A percentile compares a stretch with the other conserved stretches of the same genome.
Evolutionary conservation across 768 basidiomycete species (phyloP).

Genomic region (Phaffia tasmanica): DNA sequence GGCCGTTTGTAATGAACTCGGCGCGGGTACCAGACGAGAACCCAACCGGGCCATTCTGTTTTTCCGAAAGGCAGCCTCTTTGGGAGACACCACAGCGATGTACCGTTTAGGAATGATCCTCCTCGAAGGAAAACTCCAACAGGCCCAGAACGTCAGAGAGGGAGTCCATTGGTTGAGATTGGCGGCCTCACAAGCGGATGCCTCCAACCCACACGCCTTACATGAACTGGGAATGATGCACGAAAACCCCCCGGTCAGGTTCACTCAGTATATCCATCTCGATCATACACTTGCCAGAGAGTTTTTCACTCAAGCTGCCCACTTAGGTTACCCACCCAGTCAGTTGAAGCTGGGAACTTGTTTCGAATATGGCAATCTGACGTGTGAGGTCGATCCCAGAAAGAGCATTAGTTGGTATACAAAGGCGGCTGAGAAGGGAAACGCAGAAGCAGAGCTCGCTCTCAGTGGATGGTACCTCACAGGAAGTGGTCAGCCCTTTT

Average conservation of each 20-base stretch:
- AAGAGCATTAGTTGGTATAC: conserved; percentile 98
- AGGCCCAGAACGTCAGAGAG: conserved; percentile 75
- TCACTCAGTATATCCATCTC: conserved; percentile 24
- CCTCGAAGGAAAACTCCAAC: conserved; percentile 68
- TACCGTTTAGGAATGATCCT: conserved; percentile 99
- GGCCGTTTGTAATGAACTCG: conserved; percentile 97
- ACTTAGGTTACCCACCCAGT: conserved; percentile 82
- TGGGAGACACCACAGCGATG: conserved; percentile 97
- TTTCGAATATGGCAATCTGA: conserved; percentile 80
- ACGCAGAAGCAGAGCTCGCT: conserved; percentile 87
- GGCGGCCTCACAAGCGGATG: conserved; percentile 93
- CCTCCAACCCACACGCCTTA: conserved; percentile 92
- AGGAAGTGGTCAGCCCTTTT: conserved; percentile 35
- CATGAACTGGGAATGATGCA: conserved; percentile 68
- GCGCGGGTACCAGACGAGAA: conserved; percentile 85
- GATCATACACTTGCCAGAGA: conserved; percentile 50
- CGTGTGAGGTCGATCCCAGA: conserved; percentile 83
- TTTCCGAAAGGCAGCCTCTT: conserved; percentile 88
- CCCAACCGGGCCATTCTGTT: conserved; percentile 81
- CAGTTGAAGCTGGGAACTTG: conserved; percentile 94
- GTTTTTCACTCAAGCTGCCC: conserved; percentile 78
- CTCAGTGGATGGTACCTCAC: conserved; percentile 98
- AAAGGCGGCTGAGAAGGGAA: conserved; percentile 91
- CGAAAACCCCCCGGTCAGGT: conserved; percentile 47
- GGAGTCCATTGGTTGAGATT: conserved; percentile 88